These are phyloP conservation scores for Linnemannia schmuckeri DNA, from an alignment of 192 early-diverging fungal species.

Conservation along the genomic window DNA sequence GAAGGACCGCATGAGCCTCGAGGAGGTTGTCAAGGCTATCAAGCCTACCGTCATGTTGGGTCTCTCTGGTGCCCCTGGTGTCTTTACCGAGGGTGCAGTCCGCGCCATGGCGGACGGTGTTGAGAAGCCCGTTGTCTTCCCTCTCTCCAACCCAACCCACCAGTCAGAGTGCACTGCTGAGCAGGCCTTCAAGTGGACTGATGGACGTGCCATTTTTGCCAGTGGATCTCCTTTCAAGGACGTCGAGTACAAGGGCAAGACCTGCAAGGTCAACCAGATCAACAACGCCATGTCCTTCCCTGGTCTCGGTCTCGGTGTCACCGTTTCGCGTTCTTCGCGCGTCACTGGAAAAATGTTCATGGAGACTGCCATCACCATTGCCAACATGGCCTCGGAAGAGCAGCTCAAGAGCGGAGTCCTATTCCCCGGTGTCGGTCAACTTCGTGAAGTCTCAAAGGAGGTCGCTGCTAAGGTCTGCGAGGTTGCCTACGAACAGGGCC, in stretches of 20 bases:
- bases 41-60: slow-evolving; percentile 67
- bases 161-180: slow-evolving; percentile 69
- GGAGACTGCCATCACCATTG: slow-evolving; percentile 66
- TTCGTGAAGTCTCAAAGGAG: slow-evolving; percentile 62
- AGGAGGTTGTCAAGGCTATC: slow-evolving; percentile 63
- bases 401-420: slow-evolving; percentile 64
- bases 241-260: slow-evolving; percentile 61
- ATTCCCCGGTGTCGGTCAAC: slow-evolving; percentile 63
- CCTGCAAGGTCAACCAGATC: slow-evolving; percentile 62
- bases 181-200: slow-evolving; percentile 67
- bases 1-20: slow-evolving; percentile 60
- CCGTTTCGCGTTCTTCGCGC: slow-evolving; percentile 60
- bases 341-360: slow-evolving; percentile 69
- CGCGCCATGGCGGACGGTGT: slow-evolving; percentile 66
- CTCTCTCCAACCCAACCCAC: slow-evolving; percentile 65
- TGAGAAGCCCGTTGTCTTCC: slow-evolving; percentile 65
- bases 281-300: slow-evolving; percentile 70
- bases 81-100: slow-evolving; percentile 64
- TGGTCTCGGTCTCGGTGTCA: slow-evolving; percentile 68
- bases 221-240: slow-evolving; percentile 67
- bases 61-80: slow-evolving; percentile 61
- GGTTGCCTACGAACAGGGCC: slow-evolving; percentile 64
- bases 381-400: slow-evolving; percentile 62
- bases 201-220: slow-evolving; percentile 67
- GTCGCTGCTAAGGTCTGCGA: slow-evolving; percentile 65